These are phyloP conservation scores for Neonectria punicea DNA, from an alignment of 2,329 filamentous ascomycete species.

Conservation along the genomic window DNA sequence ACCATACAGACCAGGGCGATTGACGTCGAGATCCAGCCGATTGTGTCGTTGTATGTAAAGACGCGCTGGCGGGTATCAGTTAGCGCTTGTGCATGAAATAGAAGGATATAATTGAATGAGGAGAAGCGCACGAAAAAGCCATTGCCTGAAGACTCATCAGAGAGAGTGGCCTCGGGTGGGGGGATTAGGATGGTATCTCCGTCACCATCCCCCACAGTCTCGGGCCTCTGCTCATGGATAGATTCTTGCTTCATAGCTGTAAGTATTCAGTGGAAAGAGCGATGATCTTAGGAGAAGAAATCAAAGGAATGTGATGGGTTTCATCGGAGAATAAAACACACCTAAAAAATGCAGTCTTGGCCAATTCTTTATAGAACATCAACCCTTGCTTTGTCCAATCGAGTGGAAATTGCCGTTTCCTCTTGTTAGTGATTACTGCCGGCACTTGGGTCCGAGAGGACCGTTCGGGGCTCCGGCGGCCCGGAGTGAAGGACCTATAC, in stretches of 20 bases:
- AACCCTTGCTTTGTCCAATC: too few species aligned
- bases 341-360: too few species aligned
- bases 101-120: neutral
- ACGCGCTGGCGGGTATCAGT: neutral
- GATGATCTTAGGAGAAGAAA: neutral
- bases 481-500: too few species aligned
- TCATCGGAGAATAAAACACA: neutral
- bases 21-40: slow-evolving; percentile 8
- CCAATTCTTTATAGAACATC: too few species aligned
- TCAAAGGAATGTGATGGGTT: slow-evolving; percentile 1
- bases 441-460: neutral
- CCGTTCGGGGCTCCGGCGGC: slow-evolving; percentile 7
- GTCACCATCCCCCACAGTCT: neutral
- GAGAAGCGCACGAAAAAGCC: slow-evolving; percentile 6
- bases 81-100: neutral
- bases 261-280: neutral
- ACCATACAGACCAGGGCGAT: slow-evolving; percentile 1
- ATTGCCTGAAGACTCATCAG: neutral
- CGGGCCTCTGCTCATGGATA: neutral
- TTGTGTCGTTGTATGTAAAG: slow-evolving; percentile 10
- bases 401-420: too few species aligned
- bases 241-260: slow-evolving; percentile 4
- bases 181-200: neutral
- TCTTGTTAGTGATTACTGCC: too few species aligned
- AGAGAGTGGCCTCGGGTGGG: neutral